A percentile compares a stretch with the other conserved stretches of the same genome.
These are phyloP conservation scores for Adansonia grandidieri DNA, from an alignment of 441 rosid genomes.

Conservation along the genomic window DNA sequence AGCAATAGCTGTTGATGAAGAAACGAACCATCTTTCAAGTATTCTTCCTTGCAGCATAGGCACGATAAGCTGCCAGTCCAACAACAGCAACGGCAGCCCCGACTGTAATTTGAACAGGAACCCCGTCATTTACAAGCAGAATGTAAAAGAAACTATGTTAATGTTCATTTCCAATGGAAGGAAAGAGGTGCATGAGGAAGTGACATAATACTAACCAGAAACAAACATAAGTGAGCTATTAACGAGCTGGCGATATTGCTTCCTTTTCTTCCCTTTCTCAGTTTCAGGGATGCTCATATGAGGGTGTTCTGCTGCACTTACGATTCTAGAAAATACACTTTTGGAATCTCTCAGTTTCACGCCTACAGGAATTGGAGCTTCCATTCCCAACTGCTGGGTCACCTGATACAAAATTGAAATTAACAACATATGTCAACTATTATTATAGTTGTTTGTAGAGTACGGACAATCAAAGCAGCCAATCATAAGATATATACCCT, in stretches of 20 bases:
- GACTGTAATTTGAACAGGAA: conserved; percentile 44
- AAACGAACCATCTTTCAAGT: conserved; percentile 17
- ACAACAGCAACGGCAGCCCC: conserved; percentile 64
- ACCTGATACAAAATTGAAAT: conserved; percentile 43
- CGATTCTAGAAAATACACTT: conserved; percentile 52
- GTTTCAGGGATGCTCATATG: conserved; percentile 77
- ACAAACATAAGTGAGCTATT: conserved; percentile 66
- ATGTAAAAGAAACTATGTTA: background rate
- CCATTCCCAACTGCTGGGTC: conserved; percentile 69
- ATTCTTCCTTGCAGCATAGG: conserved; percentile 65
- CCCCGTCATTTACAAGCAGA: conserved; percentile 24
- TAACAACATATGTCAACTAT: background rate
- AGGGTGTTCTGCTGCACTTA: conserved; percentile 69
- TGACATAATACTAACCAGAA: conserved; percentile 50
- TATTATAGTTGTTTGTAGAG: background rate
- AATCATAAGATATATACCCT: conserved; percentile 43
- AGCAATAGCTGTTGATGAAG: conserved; percentile 13
- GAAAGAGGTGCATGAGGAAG: background rate
- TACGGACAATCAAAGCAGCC: background rate
- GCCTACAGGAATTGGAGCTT: conserved; percentile 60
- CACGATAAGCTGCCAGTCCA: conserved; percentile 72
- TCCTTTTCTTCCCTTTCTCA: conserved; percentile 66
- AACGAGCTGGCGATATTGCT: conserved; percentile 53
- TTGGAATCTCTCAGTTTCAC: conserved; percentile 54
- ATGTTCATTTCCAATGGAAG: background rate